A percentile compares a stretch with the other conserved stretches of the same genome.
These are phyloP conservation scores for Baorangia bicolor DNA, from an alignment of 768 basidiomycete genomes.

Conservation along the genomic window DNA sequence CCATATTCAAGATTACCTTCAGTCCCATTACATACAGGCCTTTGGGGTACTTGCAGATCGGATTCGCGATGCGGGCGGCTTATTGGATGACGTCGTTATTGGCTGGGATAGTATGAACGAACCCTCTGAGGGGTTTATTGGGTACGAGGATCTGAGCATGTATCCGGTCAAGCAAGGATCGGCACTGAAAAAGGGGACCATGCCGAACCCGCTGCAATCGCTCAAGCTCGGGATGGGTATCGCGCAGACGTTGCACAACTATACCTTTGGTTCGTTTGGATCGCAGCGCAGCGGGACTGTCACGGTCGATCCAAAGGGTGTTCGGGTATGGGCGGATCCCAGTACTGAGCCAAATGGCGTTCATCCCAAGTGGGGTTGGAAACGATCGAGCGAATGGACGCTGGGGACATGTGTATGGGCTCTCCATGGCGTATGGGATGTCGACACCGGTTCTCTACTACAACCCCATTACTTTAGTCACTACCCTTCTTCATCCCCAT, in stretches of 20 bases:
- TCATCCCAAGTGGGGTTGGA: constrained; percentile 82
- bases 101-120: constrained; percentile 99
- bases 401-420: constrained; percentile 87
- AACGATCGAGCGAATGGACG: constrained; percentile 65
- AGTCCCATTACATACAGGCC: constrained; percentile 72
- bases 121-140: constrained; percentile 77
- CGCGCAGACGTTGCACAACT: constrained; percentile 77
- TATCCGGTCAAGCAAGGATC: constrained; percentile 69
- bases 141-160: constrained; percentile 62
- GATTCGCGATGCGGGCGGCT: constrained; percentile 68
- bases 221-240: constrained; percentile 88
- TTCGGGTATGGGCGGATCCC: constrained; percentile 73
- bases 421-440: constrained; percentile 86
- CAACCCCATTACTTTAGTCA: constrained; percentile 74
- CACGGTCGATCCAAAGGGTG: constrained; percentile 82
- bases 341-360: constrained; percentile 49
- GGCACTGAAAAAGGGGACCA: constrained; percentile 80
- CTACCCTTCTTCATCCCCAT: constrained; percentile 29
- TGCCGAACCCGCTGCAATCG: constrained; percentile 83
- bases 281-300: constrained; percentile 71
- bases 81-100: constrained; percentile 85
- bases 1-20: constrained; percentile 90
- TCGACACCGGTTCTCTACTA: constrained; percentile 62
- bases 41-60: constrained; percentile 74
- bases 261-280: constrained; percentile 77